phyloP scores from a whole-genome alignment of 495 filamentous ascomycete genomes.

The Polyplosphaeria fusca region DNA sequence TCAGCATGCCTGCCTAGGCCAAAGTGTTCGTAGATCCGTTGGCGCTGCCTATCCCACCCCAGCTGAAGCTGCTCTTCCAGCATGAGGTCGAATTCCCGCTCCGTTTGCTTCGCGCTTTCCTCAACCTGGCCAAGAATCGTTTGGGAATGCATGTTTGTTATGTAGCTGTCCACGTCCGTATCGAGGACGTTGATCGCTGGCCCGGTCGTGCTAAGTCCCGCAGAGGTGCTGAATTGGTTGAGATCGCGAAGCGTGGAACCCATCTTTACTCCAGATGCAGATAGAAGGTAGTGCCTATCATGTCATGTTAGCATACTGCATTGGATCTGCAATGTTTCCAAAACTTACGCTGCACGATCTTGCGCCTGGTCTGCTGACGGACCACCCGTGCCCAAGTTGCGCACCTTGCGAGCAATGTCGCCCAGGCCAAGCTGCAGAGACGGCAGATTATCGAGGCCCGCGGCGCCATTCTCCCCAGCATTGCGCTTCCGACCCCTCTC shows the following conservation, averaged over 20 bases:
- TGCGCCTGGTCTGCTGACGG: constrained; percentile 44
- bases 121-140: constrained; percentile 87
- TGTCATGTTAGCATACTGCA: not conserved
- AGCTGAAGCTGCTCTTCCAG: constrained; percentile 90
- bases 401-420: constrained; percentile 80
- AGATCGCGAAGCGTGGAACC: constrained; percentile 75
- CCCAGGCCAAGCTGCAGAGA: constrained; percentile 78
- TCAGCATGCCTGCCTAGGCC: constrained; percentile 61
- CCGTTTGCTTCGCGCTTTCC: constrained; percentile 79
- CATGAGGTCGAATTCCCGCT: constrained; percentile 86
- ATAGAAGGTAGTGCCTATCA: constrained; percentile 73
- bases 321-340: constrained; percentile 18
- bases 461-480: constrained; percentile 49
- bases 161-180: constrained; percentile 77
- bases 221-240: constrained; percentile 54
- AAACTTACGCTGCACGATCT: constrained; percentile 61
- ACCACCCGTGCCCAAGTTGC: constrained; percentile 62
- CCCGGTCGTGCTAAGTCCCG: constrained; percentile 40
- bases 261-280: constrained; percentile 81
- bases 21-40: constrained; percentile 92
- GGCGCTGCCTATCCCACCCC: constrained; percentile 92
- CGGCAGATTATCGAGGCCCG: constrained; percentile 56
- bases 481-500: constrained; percentile 67
- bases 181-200: constrained; percentile 52
- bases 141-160: constrained; percentile 80